Percentiles rank a stretch among this genome's conserved stretches.
Conservation (phyloP, 371 early-diverging fungal genomes). For the Rhizopus sp. region DNA sequence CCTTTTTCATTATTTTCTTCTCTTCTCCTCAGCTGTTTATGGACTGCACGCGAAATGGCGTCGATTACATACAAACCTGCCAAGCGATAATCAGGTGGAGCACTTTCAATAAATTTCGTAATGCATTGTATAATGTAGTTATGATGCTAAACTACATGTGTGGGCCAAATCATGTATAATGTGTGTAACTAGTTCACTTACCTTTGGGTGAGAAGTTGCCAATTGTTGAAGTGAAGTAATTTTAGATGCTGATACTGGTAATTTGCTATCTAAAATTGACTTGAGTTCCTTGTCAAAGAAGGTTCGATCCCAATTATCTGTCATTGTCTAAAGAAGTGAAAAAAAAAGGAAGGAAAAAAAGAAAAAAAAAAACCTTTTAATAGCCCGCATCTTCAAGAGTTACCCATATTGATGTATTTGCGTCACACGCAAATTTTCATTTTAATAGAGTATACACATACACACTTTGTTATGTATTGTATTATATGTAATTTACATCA, state of each 20-base stretch:
- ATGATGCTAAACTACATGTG: conserved; percentile 52
- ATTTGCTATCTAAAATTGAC: conserved; percentile 51
- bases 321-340: conserved; percentile 21
- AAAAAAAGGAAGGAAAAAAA: not conserved
- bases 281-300: conserved; percentile 64
- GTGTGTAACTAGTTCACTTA: conserved; percentile 20
- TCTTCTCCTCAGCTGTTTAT: conserved; percentile 38
- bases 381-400: not conserved
- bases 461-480: too few species aligned
- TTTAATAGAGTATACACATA: too few species aligned
- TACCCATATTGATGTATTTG: not conserved
- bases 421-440: not conserved
- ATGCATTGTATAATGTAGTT: conserved; percentile 58
- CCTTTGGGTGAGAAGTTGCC: conserved; percentile 60
- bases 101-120: conserved; percentile 54
- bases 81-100: conserved; percentile 62
- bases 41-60: conserved; percentile 60
- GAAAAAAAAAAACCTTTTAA: conserved; percentile 4
- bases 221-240: conserved; percentile 54
- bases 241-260: conserved; percentile 67
- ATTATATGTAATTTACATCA: too few species aligned
- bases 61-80: conserved; percentile 73
- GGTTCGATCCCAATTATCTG: conserved; percentile 48
- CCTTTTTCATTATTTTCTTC: conserved; percentile 27
- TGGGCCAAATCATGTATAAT: not conserved